Conservation (phyloP, 2,329 filamentous ascomycete species). For the Pseudocercospora ulei region DNA sequence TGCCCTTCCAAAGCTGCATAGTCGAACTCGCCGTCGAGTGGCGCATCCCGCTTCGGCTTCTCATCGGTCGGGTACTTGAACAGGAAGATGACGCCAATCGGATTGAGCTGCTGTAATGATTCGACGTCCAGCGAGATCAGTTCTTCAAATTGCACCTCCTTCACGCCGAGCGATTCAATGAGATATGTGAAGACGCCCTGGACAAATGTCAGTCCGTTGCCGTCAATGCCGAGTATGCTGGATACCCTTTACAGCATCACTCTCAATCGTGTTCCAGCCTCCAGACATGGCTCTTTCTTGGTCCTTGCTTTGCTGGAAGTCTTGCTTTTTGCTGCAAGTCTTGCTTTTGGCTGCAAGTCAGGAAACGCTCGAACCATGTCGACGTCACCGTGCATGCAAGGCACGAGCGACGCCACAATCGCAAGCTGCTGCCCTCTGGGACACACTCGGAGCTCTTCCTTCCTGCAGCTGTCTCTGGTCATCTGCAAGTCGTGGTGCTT, state of each 20-base stretch:
- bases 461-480: background rate
- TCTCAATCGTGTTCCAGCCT: conserved; percentile 97
- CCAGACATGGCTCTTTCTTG: conserved; percentile 38
- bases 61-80: conserved; percentile 85
- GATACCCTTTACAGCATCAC: conserved; percentile 71
- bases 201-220: conserved; percentile 5
- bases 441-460: conserved; percentile 4
- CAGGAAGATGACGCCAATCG: conserved; percentile 81
- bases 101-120: conserved; percentile 53
- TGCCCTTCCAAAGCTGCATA: conserved; percentile 49
- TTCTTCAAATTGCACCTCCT: conserved; percentile 94
- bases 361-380: too few species aligned
- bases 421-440: conserved; percentile 8
- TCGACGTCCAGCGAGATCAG: conserved; percentile 78
- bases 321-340: too few species aligned
- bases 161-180: conserved; percentile 82
- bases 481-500: background rate
- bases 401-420: conserved; percentile 5
- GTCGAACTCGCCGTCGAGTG: conserved; percentile 76
- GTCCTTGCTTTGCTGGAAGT: conserved; percentile 6
- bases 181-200: conserved; percentile 95
- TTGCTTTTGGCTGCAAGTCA: too few species aligned
- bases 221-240: conserved; percentile 7
- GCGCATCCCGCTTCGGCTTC: conserved; percentile 50
- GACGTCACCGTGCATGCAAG: conserved; percentile 1